Percentiles rank a stretch among this genome's conserved stretches.
These are phyloP conservation scores for Lentinula sp. DNA, from an alignment of 768 basidiomycete species.

Conservation along the genomic window DNA sequence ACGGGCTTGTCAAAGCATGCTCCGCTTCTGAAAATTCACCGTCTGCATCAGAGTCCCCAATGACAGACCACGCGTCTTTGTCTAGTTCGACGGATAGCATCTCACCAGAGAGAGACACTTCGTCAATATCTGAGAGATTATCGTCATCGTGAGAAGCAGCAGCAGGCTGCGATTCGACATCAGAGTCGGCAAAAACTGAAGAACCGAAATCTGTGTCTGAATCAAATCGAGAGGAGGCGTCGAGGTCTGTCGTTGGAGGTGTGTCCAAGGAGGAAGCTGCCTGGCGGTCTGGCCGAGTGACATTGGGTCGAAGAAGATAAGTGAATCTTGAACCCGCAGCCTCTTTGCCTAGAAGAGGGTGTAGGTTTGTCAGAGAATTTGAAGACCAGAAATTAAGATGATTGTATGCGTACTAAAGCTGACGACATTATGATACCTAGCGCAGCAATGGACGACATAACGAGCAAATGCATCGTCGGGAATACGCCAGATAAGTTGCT, in stretches of 20 bases:
- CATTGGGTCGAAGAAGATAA: constrained; percentile 75
- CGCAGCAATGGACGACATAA: constrained; percentile 79
- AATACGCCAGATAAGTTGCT: constrained; percentile 71
- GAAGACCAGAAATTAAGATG: neutral
- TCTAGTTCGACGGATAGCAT: constrained; percentile 6
- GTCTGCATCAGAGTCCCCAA: constrained; percentile 24
- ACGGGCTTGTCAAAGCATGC: constrained; percentile 21
- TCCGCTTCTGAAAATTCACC: constrained; percentile 21
- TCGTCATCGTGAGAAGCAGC: neutral
- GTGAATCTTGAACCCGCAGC: constrained; percentile 56
- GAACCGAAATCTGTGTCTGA: constrained; percentile 50
- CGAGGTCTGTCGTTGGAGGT: constrained; percentile 66
- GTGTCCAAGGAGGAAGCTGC: constrained; percentile 49
- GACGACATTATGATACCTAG: constrained; percentile 72
- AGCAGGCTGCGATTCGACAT: constrained; percentile 15
- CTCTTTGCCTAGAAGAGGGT: constrained; percentile 45
- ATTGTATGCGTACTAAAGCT: constrained; percentile 64
- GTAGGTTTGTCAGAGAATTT: neutral
- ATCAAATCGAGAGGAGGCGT: constrained; percentile 44
- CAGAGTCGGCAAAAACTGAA: constrained; percentile 43
- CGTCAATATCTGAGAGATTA: constrained; percentile 17
- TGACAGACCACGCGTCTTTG: constrained; percentile 31
- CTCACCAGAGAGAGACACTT: constrained; percentile 12
- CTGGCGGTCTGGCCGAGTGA: constrained; percentile 49
- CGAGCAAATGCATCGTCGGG: constrained; percentile 67